Evolutionary conservation across 768 basidiomycete species (phyloP), one percentile per base, ranked within the genome.

Genomic region (Sistotremastrum suecicum): DNA sequence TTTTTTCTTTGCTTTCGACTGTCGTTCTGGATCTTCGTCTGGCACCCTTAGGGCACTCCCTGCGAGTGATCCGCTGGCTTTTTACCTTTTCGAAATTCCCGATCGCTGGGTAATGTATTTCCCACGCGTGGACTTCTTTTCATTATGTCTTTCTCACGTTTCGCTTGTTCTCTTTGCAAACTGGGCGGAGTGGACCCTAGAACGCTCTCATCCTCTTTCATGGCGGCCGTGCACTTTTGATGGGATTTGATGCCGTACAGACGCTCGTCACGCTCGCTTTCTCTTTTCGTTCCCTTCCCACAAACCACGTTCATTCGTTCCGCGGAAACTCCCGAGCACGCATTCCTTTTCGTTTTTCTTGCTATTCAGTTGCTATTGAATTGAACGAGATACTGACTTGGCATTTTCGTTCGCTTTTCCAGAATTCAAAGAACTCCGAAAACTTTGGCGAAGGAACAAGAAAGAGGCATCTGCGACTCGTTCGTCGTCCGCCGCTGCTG

Each of bases 351-450:
- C 20, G 20, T 20, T 20, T 20, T 20, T 20, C 20, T 20, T 20
- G 1, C 20, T 20, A 20, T 20, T 20, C 20, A 20, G 20, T 20
- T 20, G 20, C 2, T 1, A 20, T 20, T 20, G 1, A 20, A 20
- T 20, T 20, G 20, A 20, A 20, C 20, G 20, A 20, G 20, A 20
- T 20, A 20, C 20, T 20, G 20, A 20, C 20, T 20, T 1, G 20
- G 20, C 20, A 20, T 20, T 20, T 20, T 20, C 20, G 20, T 20
- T 46, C 36, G 47, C 50, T 48, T 41, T 47, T 52, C 40, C 65
- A 97, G 94, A 98, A 69, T 99, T 98, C 72, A 97, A 94, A 58
- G 94, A 98, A 58, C 77, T 97, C 55, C 80, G 94, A 47, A 97
- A 92, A 62, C 83, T 84, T 54, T 95, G 94, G 91, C 80, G 91